Conservation (phyloP, 106 monocot genomes). For the Triglochin maritima region DNA sequence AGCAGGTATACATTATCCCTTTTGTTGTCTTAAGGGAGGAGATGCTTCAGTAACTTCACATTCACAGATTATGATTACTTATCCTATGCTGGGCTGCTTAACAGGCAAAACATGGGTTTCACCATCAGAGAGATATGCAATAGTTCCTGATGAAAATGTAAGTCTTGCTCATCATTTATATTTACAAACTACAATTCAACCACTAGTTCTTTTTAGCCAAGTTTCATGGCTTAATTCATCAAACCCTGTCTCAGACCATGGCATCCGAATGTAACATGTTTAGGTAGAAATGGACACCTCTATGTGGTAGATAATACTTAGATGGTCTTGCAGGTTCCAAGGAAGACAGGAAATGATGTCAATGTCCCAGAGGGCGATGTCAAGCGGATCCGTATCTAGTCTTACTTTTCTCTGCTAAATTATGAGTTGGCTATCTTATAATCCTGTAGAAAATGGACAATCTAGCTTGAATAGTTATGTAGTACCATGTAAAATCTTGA, state of each 20-base stretch:
- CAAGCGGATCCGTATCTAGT: conserved; percentile 47
- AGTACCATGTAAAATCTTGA: too few relatives aligned
- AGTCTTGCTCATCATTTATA: conserved; percentile 11
- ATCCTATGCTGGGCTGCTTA: conserved; percentile 1
- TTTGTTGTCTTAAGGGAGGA: neutral
- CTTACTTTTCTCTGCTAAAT: neutral
- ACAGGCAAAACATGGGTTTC: conserved; percentile 89
- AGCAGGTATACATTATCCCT: conserved; percentile 34
- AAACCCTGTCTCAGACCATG: neutral
- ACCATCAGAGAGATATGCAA: conserved; percentile 91
- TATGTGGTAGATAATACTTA: neutral
- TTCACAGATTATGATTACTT: neutral
- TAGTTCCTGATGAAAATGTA: conserved; percentile 91
- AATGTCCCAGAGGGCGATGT: conserved; percentile 68
- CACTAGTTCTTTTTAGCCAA: neutral
- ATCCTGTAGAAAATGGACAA: neutral
- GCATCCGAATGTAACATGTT: neutral
- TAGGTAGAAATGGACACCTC: neutral
- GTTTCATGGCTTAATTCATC: too few relatives aligned
- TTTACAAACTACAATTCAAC: neutral
- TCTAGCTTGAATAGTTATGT: too few relatives aligned
- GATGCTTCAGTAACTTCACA: neutral
- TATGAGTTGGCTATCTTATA: neutral
- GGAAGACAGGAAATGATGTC: conserved; percentile 44
- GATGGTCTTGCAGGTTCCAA: conserved; percentile 27